phyloP scores from a whole-genome alignment of 1,284 basidiomycete species.

The Sanghuangporus baumii region DNA sequence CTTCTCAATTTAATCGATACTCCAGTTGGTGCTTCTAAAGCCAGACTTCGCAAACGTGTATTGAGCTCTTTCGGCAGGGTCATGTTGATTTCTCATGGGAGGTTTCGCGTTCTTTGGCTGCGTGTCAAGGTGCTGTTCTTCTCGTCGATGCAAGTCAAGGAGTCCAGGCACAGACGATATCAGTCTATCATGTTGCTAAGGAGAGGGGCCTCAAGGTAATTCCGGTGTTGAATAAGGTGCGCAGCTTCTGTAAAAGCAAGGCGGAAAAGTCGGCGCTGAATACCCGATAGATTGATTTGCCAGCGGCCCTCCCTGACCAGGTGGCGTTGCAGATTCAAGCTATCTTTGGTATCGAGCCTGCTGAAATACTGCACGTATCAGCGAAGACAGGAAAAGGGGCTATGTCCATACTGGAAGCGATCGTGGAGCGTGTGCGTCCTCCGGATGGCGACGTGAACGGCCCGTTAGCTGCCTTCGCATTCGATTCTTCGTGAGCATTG shows the following conservation, averaged over 20 bases:
- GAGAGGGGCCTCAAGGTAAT: slow-evolving; percentile 83
- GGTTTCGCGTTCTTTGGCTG: slow-evolving; percentile 87
- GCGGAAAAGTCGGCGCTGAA: neutral
- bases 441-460: slow-evolving; percentile 49
- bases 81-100: slow-evolving; percentile 98
- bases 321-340: slow-evolving; percentile 78
- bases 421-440: slow-evolving; percentile 79
- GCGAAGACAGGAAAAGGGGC: slow-evolving; percentile 89
- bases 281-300: slow-evolving; percentile 75
- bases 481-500: slow-evolving; percentile 79
- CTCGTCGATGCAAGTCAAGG: slow-evolving; percentile 96
- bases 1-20: slow-evolving; percentile 97
- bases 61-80: slow-evolving; percentile 44
- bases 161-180: slow-evolving; percentile 96
- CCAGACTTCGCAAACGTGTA: neutral
- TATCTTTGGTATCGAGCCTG: slow-evolving; percentile 74
- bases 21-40: slow-evolving; percentile 48
- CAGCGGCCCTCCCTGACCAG: slow-evolving; percentile 76
- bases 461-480: slow-evolving; percentile 81
- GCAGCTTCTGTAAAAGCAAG: neutral
- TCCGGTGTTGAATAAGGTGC: slow-evolving; percentile 91
- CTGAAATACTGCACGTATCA: slow-evolving; percentile 73
- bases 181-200: slow-evolving; percentile 86
- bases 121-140: slow-evolving; percentile 90
- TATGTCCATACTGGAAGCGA: slow-evolving; percentile 40